These are phyloP conservation scores for Mortierella sp. DNA, from an alignment of 371 early-diverging fungal genomes.

Conservation along the genomic window DNA sequence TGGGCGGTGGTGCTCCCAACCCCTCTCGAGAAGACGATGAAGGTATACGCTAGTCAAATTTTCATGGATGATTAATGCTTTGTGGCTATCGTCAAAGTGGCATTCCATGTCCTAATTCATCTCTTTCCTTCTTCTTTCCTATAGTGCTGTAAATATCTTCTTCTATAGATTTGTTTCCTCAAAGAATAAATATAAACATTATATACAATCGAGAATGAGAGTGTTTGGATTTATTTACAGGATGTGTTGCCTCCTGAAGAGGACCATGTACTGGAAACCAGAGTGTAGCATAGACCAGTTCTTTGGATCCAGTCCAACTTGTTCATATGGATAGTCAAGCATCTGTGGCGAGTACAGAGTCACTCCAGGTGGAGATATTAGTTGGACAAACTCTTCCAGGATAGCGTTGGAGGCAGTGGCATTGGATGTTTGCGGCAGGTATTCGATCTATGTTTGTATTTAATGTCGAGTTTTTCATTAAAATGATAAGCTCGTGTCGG, in stretches of 20 bases:
- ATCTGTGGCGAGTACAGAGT: conserved; percentile 47
- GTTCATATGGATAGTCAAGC: conserved; percentile 55
- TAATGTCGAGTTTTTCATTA: not conserved
- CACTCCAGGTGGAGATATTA: conserved; percentile 48
- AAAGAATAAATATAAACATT: conserved; percentile 3
- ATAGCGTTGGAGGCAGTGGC: conserved; percentile 52
- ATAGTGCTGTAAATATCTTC: conserved; percentile 27
- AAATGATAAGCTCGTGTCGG: no score
- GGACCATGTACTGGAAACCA: conserved; percentile 49
- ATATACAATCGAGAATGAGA: conserved; percentile 1
- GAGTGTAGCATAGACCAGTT: conserved; percentile 53
- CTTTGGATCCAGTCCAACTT: conserved; percentile 55
- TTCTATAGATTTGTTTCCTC: not conserved
- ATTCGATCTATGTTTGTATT: conserved; percentile 32
- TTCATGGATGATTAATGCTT: not conserved
- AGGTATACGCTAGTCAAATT: conserved; percentile 9
- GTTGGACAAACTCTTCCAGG: conserved; percentile 51
- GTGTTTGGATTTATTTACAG: conserved; percentile 24
- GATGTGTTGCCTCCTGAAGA: conserved; percentile 56
- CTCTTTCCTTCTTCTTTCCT: not conserved
- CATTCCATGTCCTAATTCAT: not conserved
- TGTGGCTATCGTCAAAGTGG: not conserved
- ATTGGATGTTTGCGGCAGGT: conserved; percentile 51
- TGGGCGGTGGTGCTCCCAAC: conserved; percentile 44
- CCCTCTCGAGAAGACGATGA: conserved; percentile 29